These are phyloP conservation scores for Geopyxis carbonaria DNA, from an alignment of 495 filamentous ascomycete genomes.

Conservation along the genomic window DNA sequence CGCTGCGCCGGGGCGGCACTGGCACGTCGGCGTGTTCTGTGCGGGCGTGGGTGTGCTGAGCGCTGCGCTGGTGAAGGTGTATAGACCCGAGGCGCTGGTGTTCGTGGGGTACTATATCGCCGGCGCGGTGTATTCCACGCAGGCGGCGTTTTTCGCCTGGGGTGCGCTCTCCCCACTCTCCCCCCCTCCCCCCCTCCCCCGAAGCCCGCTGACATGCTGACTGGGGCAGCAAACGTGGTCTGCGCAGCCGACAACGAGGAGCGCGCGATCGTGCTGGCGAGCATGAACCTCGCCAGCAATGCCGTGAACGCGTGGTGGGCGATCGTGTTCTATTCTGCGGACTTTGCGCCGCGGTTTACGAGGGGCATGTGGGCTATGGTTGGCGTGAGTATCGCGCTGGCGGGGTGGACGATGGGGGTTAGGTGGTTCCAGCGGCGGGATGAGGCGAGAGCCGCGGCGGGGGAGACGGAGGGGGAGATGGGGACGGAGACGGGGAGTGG, in stretches of 20 bases:
- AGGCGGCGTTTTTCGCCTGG: not conserved
- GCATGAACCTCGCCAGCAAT: conserved; percentile 2
- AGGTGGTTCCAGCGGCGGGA: conserved; percentile 1
- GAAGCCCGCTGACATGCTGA: too few relatives aligned
- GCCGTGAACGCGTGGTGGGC: conserved; percentile 4
- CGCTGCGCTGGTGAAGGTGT: not conserved
- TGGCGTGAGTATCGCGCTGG: not conserved
- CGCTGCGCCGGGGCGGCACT: not conserved
- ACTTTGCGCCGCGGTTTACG: conserved; percentile 2
- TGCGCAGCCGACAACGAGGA: conserved; percentile 4
- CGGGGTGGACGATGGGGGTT: not conserved
- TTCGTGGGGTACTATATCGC: conserved; percentile 4
- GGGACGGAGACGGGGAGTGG: too few relatives aligned
- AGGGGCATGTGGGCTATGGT: conserved; percentile 5
- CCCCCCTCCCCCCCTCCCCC: too few relatives aligned
- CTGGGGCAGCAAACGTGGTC: conserved; percentile 1
- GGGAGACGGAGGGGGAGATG: too few relatives aligned
- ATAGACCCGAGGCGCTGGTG: conserved; percentile 1
- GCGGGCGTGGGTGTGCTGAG: not conserved
- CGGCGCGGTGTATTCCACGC: not conserved
- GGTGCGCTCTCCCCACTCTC: too few relatives aligned
- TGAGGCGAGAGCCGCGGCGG: too few relatives aligned
- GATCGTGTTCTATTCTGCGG: conserved; percentile 4
- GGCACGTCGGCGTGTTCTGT: conserved; percentile 3
- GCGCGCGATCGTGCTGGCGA: not conserved